These are phyloP conservation scores for Amanita pseudoporphyria DNA, from an alignment of 768 basidiomycete genomes.

Conservation along the genomic window DNA sequence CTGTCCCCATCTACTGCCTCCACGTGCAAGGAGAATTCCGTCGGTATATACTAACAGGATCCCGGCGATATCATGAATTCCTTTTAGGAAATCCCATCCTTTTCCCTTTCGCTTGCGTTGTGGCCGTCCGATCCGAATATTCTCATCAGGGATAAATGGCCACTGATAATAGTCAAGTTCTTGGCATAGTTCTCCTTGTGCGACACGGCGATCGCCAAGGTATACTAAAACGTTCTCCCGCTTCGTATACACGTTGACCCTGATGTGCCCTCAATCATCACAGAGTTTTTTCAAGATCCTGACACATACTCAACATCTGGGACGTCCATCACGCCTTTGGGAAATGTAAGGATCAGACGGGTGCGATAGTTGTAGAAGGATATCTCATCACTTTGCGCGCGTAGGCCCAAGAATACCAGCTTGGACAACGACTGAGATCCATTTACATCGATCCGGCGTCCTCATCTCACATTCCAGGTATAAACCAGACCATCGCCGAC, in stretches of 20 bases:
- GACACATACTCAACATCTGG: constrained; percentile 43
- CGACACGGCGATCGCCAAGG: no score
- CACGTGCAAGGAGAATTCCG: no score
- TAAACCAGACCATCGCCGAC: no score
- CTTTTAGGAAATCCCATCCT: no score
- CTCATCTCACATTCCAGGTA: constrained; percentile 33
- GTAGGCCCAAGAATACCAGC: constrained; percentile 47
- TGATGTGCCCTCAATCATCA: background rate
- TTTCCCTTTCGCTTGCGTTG: no score
- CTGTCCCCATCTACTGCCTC: no score
- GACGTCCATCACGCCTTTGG: constrained; percentile 59
- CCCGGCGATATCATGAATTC: no score
- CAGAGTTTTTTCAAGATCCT: constrained; percentile 59
- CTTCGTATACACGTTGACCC: no score
- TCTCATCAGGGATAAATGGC: background rate
- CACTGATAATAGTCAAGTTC: background rate
- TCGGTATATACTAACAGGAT: no score
- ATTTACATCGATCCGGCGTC: constrained; percentile 48
- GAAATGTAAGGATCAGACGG: constrained; percentile 37
- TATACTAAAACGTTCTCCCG: no score
- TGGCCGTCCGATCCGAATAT: no score
- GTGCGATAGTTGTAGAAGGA: background rate
- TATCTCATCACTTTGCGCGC: background rate
- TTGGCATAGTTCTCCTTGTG: background rate
- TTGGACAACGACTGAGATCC: constrained; percentile 42